Evolutionary conservation across 345 rosid genomes (phyloP), one percentile per base, ranked within the genome.

Genomic region (Noccaea bulbosa): DNA sequence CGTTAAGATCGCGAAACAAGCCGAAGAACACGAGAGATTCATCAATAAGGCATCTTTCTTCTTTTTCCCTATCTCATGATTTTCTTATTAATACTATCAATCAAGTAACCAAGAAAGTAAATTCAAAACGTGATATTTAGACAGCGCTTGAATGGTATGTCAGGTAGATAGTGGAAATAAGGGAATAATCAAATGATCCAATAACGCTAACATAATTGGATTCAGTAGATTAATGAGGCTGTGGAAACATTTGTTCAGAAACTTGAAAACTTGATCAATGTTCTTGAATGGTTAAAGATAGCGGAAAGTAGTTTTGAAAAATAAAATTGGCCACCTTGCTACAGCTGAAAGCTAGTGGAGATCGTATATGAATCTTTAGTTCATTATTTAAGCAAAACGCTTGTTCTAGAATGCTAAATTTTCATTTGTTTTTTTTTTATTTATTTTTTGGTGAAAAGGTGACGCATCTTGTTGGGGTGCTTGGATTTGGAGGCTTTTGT

Each of bases 401-500:
- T 58, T 53, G 72, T 60, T 68, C 52, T 52, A 61, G 30, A 22
- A 47, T 83, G 40, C 44, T 76, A 46, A 7, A 14, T 4, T 35
- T 33, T 33, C 11, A 34, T 56, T 6, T 15, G 12, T 27, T 27
- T 22, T 22, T 22, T 22, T n/a, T n/a, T n/a, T n/a, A 2, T 27
- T 20, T 20, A 20, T 38, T 6, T 6, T 41, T 39, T 60, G 65
- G 27, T 15, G 14, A 52, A 69, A 41, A 93, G 98, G 96, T 86
- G 70, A 91, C 98, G 30, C 88, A 91, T 86, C 81, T 93, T 37
- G 57, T 88, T 67, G 90, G 98, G 33, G 98, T 93, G 75, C 92
- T 93, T 12, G 98, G 92, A 16, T 90, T 91, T 67, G 98, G 98
- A 15, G 92, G 92, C 1, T 87, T 93, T 79, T 93, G 97, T 81